A percentile compares a stretch with the other conserved stretches of the same genome.
Conservation (phyloP, 2,329 filamentous ascomycete species). For the Colletotrichum lini region DNA sequence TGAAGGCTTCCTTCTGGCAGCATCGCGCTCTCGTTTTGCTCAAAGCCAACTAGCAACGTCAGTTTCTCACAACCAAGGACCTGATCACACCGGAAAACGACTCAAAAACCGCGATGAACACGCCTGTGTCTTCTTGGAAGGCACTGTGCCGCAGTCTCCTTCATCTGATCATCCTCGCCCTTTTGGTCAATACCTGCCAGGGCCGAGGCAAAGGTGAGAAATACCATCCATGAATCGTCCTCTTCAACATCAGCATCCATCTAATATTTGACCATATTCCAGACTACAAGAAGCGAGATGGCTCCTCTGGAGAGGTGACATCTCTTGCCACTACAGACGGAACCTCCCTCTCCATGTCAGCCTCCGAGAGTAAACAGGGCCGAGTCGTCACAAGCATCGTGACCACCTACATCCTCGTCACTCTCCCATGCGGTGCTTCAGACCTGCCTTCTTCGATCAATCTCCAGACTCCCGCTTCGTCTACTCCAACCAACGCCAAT, state of each 20-base stretch:
- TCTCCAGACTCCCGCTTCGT: background rate
- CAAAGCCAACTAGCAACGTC: background rate
- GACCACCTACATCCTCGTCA: conserved; percentile 16
- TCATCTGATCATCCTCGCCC: background rate
- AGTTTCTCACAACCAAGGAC: accelerated
- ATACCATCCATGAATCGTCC: accelerated
- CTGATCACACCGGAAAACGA: background rate
- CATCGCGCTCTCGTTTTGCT: background rate
- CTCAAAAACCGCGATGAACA: background rate
- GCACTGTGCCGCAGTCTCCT: background rate
- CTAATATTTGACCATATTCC: background rate
- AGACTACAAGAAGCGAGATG: conserved; percentile 2
- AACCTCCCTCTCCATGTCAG: background rate
- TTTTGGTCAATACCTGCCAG: background rate
- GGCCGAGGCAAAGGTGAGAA: conserved; percentile 16
- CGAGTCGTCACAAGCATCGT: conserved; percentile 20
- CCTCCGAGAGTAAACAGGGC: background rate
- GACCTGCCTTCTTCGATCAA: background rate
- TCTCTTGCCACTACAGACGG: background rate
- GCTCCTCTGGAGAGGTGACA: too few species aligned
- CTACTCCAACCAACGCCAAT: background rate
- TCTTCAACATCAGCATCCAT: too few species aligned
- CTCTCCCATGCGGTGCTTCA: conserved; percentile 5
- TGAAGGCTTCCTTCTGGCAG: background rate
- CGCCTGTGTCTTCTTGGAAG: background rate